phyloP scores from a whole-genome alignment of 306 rosid species.

The Herpetospermum pedunculosum region DNA sequence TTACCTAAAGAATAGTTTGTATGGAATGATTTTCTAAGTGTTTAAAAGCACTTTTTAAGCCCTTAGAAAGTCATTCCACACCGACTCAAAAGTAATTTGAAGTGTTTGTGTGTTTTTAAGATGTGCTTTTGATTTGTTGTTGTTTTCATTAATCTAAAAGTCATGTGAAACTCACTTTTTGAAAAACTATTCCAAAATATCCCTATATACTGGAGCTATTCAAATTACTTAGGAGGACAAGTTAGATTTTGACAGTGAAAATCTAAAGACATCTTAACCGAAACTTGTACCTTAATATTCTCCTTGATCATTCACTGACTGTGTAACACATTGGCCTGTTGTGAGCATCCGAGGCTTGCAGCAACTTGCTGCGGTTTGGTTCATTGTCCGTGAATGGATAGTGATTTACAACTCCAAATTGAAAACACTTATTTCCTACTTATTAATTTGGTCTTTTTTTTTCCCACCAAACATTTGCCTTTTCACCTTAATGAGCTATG shows the following conservation, averaged over 20 bases:
- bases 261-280: not conserved
- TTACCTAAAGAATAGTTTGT: too few species aligned
- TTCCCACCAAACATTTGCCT: not conserved
- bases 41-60: too few species aligned
- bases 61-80: too few species aligned
- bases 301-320: not conserved
- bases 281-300: not conserved
- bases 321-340: not conserved
- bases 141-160: not conserved
- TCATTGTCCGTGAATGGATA: constrained; percentile 5
- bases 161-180: too few species aligned
- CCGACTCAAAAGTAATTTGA: not conserved
- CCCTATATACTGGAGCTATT: not conserved
- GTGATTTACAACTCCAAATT: not conserved
- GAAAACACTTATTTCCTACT: not conserved
- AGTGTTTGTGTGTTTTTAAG: not conserved
- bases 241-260: not conserved
- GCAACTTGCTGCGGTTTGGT: not conserved
- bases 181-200: not conserved
- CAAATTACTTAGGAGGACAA: not conserved
- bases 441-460: not conserved
- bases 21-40: too few species aligned
- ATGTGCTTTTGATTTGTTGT: not conserved
- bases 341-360: not conserved
- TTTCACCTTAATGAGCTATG: not conserved